Conservation (phyloP, 2,329 filamentous ascomycete genomes). For the Claviceps purpurea region DNA sequence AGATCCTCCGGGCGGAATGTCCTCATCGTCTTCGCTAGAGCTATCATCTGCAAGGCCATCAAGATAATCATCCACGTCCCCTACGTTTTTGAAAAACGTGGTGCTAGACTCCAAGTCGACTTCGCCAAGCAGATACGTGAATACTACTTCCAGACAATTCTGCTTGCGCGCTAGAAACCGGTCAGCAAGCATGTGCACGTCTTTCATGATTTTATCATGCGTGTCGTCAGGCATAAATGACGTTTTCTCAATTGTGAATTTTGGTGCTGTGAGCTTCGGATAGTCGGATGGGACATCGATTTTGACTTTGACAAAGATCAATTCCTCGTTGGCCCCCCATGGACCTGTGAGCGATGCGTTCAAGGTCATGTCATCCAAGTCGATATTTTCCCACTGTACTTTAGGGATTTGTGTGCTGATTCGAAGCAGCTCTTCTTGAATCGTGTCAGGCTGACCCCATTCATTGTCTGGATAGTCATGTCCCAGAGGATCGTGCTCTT, state of each 20-base stretch:
- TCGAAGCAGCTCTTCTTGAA: slow-evolving; percentile 52
- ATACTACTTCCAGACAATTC: slow-evolving; percentile 48
- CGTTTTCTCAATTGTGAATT: slow-evolving; percentile 47
- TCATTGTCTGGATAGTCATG: slow-evolving; percentile 39
- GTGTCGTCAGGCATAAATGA: slow-evolving; percentile 46
- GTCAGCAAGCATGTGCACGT: slow-evolving; percentile 42
- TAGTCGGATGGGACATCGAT: slow-evolving; percentile 47
- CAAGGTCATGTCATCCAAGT: slow-evolving; percentile 46
- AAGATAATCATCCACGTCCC: slow-evolving; percentile 46
- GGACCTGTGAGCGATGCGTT: slow-evolving; percentile 51
- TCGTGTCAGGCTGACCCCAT: slow-evolving; percentile 47
- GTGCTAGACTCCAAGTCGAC: slow-evolving; percentile 47
- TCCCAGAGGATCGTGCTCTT: slow-evolving; percentile 38
- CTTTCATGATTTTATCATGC: slow-evolving; percentile 35
- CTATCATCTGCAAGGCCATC: slow-evolving; percentile 56
- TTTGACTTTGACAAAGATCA: slow-evolving; percentile 49
- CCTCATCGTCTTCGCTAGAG: slow-evolving; percentile 66
- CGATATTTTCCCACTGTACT: slow-evolving; percentile 49
- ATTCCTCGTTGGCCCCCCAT: slow-evolving; percentile 43
- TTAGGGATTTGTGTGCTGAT: slow-evolving; percentile 49
- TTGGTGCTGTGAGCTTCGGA: slow-evolving; percentile 42
- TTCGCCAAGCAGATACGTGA: slow-evolving; percentile 51
- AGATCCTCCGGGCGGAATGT: slow-evolving; percentile 37
- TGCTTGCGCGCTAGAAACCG: slow-evolving; percentile 43
- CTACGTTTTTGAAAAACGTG: slow-evolving; percentile 48